A percentile compares a stretch with the other conserved stretches of the same genome.
phyloP scores from a whole-genome alignment of 2,329 filamentous ascomycete species.

The Volutella citrinella region DNA sequence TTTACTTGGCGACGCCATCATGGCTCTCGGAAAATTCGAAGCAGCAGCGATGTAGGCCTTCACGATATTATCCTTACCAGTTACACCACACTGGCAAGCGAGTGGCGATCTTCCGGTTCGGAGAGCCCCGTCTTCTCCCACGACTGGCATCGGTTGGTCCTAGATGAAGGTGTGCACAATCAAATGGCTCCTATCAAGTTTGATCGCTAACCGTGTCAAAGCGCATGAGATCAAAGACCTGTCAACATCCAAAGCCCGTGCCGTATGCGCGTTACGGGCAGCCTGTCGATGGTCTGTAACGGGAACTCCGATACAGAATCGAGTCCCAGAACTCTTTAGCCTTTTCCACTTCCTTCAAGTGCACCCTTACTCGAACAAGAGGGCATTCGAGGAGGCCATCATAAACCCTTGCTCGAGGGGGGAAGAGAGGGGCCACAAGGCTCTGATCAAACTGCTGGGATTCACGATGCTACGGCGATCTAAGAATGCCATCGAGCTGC shows the following conservation, averaged over 20 bases:
- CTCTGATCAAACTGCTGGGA: background rate
- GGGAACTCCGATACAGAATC: slow-evolving; percentile 2
- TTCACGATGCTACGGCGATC: slow-evolving; percentile 1
- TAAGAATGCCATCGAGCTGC: background rate
- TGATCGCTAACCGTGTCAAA: too few relatives aligned
- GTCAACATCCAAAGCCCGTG: background rate
- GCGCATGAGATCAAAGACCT: slow-evolving; percentile 1
- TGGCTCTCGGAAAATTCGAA: background rate
- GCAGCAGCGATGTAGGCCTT: background rate
- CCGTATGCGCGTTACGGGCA: background rate
- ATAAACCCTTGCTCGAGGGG: background rate
- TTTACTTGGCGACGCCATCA: slow-evolving; percentile 1
- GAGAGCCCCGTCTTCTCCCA: background rate
- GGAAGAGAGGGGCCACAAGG: background rate
- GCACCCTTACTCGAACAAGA: slow-evolving; percentile 1
- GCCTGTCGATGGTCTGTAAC: background rate
- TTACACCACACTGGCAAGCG: slow-evolving; percentile 1
- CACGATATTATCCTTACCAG: slow-evolving; percentile 2
- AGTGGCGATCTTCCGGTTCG: background rate
- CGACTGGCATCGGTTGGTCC: slow-evolving; percentile 1
- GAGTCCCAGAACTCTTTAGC: slow-evolving; percentile 1
- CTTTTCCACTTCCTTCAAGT: slow-evolving; percentile 1
- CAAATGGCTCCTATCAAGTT: too few relatives aligned
- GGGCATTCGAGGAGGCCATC: background rate
- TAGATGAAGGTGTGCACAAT: background rate